Evolutionary conservation across 2,329 filamentous ascomycete genomes (phyloP), one percentile per base, ranked within the genome.

Genomic region (Exutisphaerella laricina): DNA sequence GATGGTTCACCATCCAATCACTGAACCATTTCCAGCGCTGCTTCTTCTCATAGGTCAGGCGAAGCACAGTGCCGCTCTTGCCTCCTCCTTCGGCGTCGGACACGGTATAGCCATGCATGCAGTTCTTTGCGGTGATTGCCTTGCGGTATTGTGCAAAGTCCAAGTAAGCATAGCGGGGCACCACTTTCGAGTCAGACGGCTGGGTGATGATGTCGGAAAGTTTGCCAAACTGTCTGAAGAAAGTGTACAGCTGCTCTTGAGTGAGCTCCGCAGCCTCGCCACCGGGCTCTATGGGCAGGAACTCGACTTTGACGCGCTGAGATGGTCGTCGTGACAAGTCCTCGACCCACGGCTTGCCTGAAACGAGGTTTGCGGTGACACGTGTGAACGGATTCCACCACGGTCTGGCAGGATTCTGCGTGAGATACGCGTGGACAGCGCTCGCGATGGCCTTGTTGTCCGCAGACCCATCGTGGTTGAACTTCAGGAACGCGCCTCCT

Each of bases 401-500:
- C 2, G 90, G 89, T 48, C 81, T 86, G 26, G 94, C 77, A 0
- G 83, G 84, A 12, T 82, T 74, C 46, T 87, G 72, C 43, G 75
- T 69, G 1, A 97, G 70, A 50, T 83, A 75, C 22, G 78, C 68
- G 17, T 75, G 69, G 3, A 95, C 68, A 2, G 70, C 72, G 14
- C 70, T 72, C 66, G 82, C 80, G 10, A 87, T 71, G 20, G 80
- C 74, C 14, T 70, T 67, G 2, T 73, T 62, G 43, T 70, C 55
- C 45, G 63, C 54, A 59, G 35, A 72, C 57, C 34, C 67, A 61
- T 72, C 70, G 53, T 78, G 78, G 12, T 74, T 75, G 60, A 94
- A 88, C 63, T 94, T 96, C 63, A 97, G 82, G 62, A 94, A 97
- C 1, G 87, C 88, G 9, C 92, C 92, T 12, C 92, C 92, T 60